Conservation (phyloP, 371 early-diverging fungal genomes). For the Cokeromyces recurvatus region DNA sequence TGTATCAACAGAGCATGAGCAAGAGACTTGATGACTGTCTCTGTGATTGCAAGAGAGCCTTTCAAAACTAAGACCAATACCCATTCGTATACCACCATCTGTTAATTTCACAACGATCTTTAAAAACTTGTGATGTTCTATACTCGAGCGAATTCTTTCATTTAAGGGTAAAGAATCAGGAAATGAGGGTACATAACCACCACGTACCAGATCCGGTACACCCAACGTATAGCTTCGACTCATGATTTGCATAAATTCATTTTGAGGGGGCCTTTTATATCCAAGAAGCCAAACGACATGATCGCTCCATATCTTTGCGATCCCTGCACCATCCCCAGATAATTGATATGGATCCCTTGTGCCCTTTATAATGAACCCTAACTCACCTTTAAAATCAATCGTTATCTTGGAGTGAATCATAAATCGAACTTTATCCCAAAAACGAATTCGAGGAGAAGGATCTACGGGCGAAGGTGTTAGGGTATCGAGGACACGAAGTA, state of each 20-base stretch:
- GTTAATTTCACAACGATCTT: conserved; percentile 39
- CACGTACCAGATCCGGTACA: conserved; percentile 24
- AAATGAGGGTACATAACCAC: conserved; percentile 11
- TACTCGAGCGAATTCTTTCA: no score
- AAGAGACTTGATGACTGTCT: no score
- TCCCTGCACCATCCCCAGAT: conserved; percentile 19
- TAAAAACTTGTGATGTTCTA: conserved; percentile 11
- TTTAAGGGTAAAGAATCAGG: neutral
- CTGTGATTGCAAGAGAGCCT: conserved; percentile 5
- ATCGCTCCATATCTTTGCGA: conserved; percentile 30
- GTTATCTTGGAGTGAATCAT: conserved; percentile 49
- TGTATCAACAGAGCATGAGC: conserved; percentile 1
- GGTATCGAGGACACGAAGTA: conserved; percentile 49
- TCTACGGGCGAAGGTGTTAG: conserved; percentile 52
- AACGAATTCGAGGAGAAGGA: conserved; percentile 56
- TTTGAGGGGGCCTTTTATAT: conserved; percentile 14
- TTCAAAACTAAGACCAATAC: conserved; percentile 42
- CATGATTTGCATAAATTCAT: conserved; percentile 32
- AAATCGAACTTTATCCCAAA: conserved; percentile 70
- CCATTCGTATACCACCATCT: conserved; percentile 45
- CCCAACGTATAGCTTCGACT: conserved; percentile 30
- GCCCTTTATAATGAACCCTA: conserved; percentile 33
- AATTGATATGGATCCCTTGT: conserved; percentile 27
- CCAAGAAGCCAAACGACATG: conserved; percentile 26
- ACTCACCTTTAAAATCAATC: conserved; percentile 42